phyloP scores from a whole-genome alignment of 495 filamentous ascomycete genomes.

The Aspergillus homomorphus region DNA sequence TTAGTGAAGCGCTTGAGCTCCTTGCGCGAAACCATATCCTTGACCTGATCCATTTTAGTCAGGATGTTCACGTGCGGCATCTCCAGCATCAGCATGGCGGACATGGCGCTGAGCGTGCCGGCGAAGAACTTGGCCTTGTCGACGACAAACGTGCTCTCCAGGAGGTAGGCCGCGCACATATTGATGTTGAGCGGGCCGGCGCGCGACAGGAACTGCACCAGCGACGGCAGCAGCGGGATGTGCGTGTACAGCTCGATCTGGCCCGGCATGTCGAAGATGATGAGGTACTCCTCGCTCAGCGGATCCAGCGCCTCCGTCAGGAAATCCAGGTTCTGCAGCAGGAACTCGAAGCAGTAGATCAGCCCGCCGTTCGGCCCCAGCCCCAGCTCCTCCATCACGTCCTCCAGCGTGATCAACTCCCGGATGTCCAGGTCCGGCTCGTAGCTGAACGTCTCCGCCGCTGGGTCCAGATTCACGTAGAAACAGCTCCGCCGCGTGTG shows the following conservation, averaged over 20 bases:
- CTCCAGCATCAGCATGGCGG: slow-evolving; percentile 96
- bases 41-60: slow-evolving; percentile 95
- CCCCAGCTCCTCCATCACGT: slow-evolving; percentile 97
- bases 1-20: slow-evolving; percentile 85
- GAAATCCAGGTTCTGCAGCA: slow-evolving; percentile 95
- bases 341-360: slow-evolving; percentile 94
- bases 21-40: slow-evolving; percentile 73
- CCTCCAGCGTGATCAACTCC: slow-evolving; percentile 90
- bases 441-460: slow-evolving; percentile 88
- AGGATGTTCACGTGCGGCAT: slow-evolving; percentile 92
- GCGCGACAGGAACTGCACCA: slow-evolving; percentile 76
- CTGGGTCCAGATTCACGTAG: slow-evolving; percentile 98
- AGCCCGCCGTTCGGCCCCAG: slow-evolving; percentile 93
- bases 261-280: slow-evolving; percentile 97
- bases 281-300: slow-evolving; percentile 89
- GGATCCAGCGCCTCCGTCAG: slow-evolving; percentile 82
- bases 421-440: slow-evolving; percentile 95
- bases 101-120: slow-evolving; percentile 93
- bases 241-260: slow-evolving; percentile 99
- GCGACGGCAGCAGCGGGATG: slow-evolving; percentile 83
- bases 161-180: slow-evolving; percentile 91
- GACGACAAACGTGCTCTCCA: slow-evolving; percentile 91
- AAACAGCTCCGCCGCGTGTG: slow-evolving; percentile 85
- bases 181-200: slow-evolving; percentile 81
- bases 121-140: slow-evolving; percentile 97